Evolutionary conservation across 2,329 filamentous ascomycete species (phyloP), one percentile per base, ranked within the genome.

Genomic region (Hymenotorrendiella dingleyae): DNA sequence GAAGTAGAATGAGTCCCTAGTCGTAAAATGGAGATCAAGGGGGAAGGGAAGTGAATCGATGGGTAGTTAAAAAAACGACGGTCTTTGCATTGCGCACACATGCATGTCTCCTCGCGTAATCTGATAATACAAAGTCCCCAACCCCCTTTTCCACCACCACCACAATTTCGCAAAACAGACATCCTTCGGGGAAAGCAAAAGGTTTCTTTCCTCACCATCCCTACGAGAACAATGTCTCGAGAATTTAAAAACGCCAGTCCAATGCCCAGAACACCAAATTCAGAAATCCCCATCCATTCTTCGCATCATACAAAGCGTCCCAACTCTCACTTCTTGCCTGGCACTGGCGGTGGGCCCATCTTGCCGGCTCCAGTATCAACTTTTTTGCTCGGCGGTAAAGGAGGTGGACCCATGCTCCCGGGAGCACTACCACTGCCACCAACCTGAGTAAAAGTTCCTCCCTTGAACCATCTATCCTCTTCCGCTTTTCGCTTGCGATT

Each of bases 401-500:
- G 89, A 12, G 91, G 89, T 28, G 94, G 84, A 65, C 90, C 94
- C 74, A 96, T 95, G n/a, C n/a, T n/a, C n/a, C n/a, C n/a, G n/a
- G n/a, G n/a, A n/a, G n/a, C n/a, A 1, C 79, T 83, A 9, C 72
- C 78, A 38, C 48, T 50, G 48, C 69, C 68, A 8, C 80, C 80
- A 43, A 94, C 77, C 63, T 96, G 90, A 7, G 93, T 96, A 60
- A 98, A 98, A 0, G 87, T 90, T n/a, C 93, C 93, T 35, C 88
- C 86, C 65, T 93, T 94, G 71, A 98, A 98, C 84, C 89, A 98
- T 27, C 88, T 74, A 61, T 97, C 91, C 62, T 95, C 88, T 51
- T 97, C 93, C 1, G 88, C 90, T 63, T 95, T 94, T 50, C 89
- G 74, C 71, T 97, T 97, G 56, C 88, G 77, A 60, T 77, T 89